phyloP scores from a whole-genome alignment of 129 eudicot species.

The carrot (Daucus carota) region DNA sequence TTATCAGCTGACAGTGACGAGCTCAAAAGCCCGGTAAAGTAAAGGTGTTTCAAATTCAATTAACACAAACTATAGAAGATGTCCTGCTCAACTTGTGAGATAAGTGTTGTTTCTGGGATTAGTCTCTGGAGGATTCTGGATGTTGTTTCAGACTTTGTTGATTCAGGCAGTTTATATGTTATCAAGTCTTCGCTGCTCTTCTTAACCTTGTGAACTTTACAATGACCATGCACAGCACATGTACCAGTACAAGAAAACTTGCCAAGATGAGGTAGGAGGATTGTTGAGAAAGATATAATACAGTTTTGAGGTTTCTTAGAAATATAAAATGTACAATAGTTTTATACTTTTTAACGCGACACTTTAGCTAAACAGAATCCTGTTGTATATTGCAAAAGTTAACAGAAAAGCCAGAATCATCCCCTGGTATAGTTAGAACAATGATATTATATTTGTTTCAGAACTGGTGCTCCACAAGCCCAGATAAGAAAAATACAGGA shows the following conservation, averaged over 20 bases:
- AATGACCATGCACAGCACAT: background rate
- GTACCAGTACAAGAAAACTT: background rate
- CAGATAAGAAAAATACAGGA: too few relatives aligned
- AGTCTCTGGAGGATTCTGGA: background rate
- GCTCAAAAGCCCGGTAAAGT: background rate
- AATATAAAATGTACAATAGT: background rate
- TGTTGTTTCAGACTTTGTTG: conserved; percentile 3
- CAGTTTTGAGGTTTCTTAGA: background rate
- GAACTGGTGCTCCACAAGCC: too few relatives aligned
- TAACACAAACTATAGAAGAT: background rate
- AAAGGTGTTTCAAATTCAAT: background rate
- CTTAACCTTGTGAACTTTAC: background rate
- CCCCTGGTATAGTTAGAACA: too few relatives aligned
- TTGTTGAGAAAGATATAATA: background rate
- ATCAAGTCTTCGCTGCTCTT: background rate
- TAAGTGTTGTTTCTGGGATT: background rate
- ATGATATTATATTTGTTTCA: too few relatives aligned
- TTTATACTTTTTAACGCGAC: background rate
- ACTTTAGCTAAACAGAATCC: background rate
- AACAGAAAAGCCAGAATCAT: background rate
- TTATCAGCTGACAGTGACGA: background rate
- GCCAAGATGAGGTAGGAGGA: background rate
- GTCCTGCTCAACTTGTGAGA: background rate
- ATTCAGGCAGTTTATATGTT: background rate
- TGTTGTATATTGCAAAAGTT: background rate